Base-by-base conservation (phyloP, 1,284 basidiomycete species). In the Ceratobasidium sp. region DNA sequence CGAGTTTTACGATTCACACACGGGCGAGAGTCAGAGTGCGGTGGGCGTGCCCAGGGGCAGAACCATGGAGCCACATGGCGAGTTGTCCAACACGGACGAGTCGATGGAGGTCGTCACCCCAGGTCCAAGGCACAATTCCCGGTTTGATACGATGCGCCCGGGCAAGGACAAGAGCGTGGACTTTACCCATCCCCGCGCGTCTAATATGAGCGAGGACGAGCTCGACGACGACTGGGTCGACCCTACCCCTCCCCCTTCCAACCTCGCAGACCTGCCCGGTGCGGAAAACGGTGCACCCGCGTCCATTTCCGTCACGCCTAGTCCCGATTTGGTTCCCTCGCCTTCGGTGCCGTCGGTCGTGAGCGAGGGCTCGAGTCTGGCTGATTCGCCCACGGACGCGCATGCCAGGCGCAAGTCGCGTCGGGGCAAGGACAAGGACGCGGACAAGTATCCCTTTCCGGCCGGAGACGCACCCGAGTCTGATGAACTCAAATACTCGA, bases 1-100 rank as follows among this genome's bases (percentile, higher is more conserved):
- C 78, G 75, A 80, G 31, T 86, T 87, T 65, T 82, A 79, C 0
- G 86, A 87, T 64, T 87, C 87, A 12, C 88, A 90, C 73, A 87
- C 90, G 53, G 88, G 89, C 69, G 82, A 85, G 0, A 82, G 42
- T 10, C 42, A 57, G 25, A 55, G 54, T 25, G 55, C 47, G 3
- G 35, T 49, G 13, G 43, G 62, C 42, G 47, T 3, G 29, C 32
- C 22, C 43, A 34, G 87, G 47, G 84, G 87, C 5, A 83, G 85
- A 1, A 80, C 79, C 55, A 74, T 77, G 13, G 76, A 74, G 81
- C 82, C 56, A 68, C 73, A 69, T 65, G 73, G 67, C 73, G 73
- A 55, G 64, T 69, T 32, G 69, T 72, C 49, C 47, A 72, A 13
- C 69, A 75, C 53, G 69, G 49, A 64, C 45, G 69, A 58, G 25